Conservation (phyloP, 495 filamentous ascomycete species). For the Cudoniella acicularis region DNA sequence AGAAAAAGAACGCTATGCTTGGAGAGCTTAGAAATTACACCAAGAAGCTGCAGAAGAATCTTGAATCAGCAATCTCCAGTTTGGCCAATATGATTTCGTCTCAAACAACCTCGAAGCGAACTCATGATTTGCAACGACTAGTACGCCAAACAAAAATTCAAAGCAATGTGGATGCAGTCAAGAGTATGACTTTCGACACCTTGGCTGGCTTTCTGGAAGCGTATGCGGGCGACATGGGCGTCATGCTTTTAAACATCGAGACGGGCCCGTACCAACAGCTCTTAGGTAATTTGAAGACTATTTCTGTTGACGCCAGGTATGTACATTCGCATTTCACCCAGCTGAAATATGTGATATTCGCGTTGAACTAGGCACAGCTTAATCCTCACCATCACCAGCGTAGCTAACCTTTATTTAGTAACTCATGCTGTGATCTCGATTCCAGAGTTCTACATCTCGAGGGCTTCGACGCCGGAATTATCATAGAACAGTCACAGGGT, state of each 20-base stretch:
- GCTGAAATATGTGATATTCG: no score
- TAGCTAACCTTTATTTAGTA: not conserved
- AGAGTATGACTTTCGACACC: constrained; percentile 27
- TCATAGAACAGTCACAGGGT: constrained; percentile 11
- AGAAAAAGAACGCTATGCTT: constrained; percentile 11
- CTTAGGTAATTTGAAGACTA: constrained; percentile 1
- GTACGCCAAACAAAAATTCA: constrained; percentile 25
- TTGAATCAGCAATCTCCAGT: constrained; percentile 16
- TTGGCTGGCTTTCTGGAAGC: constrained; percentile 23
- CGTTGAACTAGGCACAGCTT: no score
- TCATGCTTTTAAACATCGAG: constrained; percentile 27
- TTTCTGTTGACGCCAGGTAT: constrained; percentile 1
- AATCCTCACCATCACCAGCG: no score
- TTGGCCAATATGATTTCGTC: constrained; percentile 27
- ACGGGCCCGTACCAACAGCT: constrained; percentile 7
- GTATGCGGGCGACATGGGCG: constrained; percentile 27
- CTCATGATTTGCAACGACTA: constrained; percentile 28
- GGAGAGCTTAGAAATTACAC: constrained; percentile 8
- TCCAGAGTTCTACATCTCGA: constrained; percentile 12
- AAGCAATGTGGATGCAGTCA: constrained; percentile 23
- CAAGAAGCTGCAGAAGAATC: constrained; percentile 1
- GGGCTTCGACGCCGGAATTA: constrained; percentile 14
- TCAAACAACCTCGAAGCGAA: constrained; percentile 28
- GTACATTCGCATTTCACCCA: not conserved
- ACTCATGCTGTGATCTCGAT: constrained; percentile 14